phyloP scores from a whole-genome alignment of 2,329 filamentous ascomycete genomes.

The Fusarium sp. region DNA sequence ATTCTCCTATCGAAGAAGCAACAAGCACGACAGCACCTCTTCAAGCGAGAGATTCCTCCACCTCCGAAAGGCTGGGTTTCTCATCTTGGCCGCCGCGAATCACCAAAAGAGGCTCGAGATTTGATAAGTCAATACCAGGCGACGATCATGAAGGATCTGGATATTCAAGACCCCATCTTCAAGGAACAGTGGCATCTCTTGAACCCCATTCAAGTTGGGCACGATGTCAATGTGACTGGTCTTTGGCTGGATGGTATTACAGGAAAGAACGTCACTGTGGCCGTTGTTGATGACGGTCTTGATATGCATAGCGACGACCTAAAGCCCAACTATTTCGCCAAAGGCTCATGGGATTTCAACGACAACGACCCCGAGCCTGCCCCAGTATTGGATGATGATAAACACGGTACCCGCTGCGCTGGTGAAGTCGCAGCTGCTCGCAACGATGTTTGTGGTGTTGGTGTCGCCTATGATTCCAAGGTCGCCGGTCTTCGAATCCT shows the following conservation, averaged over 20 bases:
- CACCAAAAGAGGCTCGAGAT: slow-evolving; percentile 28
- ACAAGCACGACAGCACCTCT: slow-evolving; percentile 60
- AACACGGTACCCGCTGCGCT: slow-evolving; percentile 92
- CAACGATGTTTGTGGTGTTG: slow-evolving; percentile 95
- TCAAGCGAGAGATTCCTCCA: slow-evolving; percentile 62
- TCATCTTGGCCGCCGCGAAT: slow-evolving; percentile 15
- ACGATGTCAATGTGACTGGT: slow-evolving; percentile 96
- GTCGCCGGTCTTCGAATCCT: slow-evolving; percentile 94
- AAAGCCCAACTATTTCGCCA: slow-evolving; percentile 91
- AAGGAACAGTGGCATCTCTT: slow-evolving; percentile 94
- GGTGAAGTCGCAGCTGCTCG: slow-evolving; percentile 93
- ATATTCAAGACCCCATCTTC: slow-evolving; percentile 91
- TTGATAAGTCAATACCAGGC: slow-evolving; percentile 67
- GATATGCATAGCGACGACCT: slow-evolving; percentile 96
- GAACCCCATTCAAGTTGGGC: slow-evolving; percentile 82
- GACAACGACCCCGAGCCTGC: slow-evolving; percentile 82
- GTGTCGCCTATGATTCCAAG: slow-evolving; percentile 91
- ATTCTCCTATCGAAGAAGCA: slow-evolving; percentile 86
- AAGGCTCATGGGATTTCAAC: slow-evolving; percentile 96
- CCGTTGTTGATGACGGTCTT: slow-evolving; percentile 94
- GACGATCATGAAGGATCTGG: slow-evolving; percentile 71
- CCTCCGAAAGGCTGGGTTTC: slow-evolving; percentile 45
- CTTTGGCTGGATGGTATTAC: slow-evolving; percentile 93
- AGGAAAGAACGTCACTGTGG: slow-evolving; percentile 87
- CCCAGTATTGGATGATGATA: slow-evolving; percentile 85